These are phyloP conservation scores for Fusarium papillatum DNA, from an alignment of 2,329 filamentous ascomycete genomes.

Conservation along the genomic window DNA sequence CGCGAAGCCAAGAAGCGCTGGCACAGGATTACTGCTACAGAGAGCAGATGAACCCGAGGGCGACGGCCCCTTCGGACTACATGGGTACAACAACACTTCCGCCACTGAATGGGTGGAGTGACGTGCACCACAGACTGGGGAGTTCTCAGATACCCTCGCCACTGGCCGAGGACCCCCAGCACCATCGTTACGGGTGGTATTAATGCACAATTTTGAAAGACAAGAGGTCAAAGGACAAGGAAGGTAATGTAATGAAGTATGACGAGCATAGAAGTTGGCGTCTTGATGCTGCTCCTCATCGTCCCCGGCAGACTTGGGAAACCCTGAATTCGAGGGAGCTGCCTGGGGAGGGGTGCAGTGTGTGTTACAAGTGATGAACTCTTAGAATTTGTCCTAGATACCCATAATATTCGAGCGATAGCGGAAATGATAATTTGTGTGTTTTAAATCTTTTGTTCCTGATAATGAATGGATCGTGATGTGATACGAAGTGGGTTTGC, in stretches of 20 bases:
- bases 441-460: not conserved
- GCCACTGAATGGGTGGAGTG: slow-evolving; percentile 8
- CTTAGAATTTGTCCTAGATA: slow-evolving; percentile 21
- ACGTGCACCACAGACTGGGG: slow-evolving; percentile 12
- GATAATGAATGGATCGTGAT: not conserved
- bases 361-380: slow-evolving; percentile 14
- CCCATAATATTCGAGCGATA: slow-evolving; percentile 19
- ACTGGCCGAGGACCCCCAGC: slow-evolving; percentile 25
- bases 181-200: slow-evolving; percentile 13
- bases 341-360: not conserved
- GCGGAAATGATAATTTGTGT: slow-evolving; percentile 7
- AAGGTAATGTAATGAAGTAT: not conserved
- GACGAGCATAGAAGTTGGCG: not conserved
- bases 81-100: not conserved
- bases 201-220: slow-evolving; percentile 7
- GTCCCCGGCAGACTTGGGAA: not conserved
- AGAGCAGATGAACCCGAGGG: not conserved
- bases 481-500: not conserved
- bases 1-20: slow-evolving; percentile 30
- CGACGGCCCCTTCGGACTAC: not conserved
- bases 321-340: not conserved
- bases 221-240: not conserved
- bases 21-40: slow-evolving; percentile 16
- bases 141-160: slow-evolving; percentile 20
- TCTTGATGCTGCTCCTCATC: not conserved